A percentile compares a stretch with the other conserved stretches of the same genome.
phyloP scores from a whole-genome alignment of 169 alveolate genomes.

The Plasmodium knowlesi region DNA sequence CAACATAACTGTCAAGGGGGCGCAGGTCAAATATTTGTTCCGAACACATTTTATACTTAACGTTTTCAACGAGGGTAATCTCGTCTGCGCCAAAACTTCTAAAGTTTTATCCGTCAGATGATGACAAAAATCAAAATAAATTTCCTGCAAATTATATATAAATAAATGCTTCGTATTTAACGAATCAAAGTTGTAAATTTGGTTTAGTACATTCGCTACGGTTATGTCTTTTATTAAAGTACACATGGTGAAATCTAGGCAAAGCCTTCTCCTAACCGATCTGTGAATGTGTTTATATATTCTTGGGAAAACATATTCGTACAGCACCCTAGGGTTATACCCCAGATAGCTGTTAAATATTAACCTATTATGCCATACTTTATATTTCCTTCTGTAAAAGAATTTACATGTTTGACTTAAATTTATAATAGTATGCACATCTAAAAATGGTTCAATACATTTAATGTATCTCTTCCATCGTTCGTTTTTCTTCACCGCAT shows the following conservation, averaged over 20 bases:
- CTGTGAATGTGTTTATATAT: constrained; percentile 72
- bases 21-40: constrained; percentile 85
- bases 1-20: constrained; percentile 82
- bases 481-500: constrained; percentile 52
- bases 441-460: constrained; percentile 83
- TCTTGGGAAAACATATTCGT: constrained; percentile 78
- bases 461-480: constrained; percentile 78
- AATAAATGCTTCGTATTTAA: constrained; percentile 77
- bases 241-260: constrained; percentile 87
- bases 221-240: constrained; percentile 86
- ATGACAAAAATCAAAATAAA: constrained; percentile 88
- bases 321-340: constrained; percentile 77
- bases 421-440: constrained; percentile 80
- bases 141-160: constrained; percentile 82
- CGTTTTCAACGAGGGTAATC: constrained; percentile 86
- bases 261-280: constrained; percentile 76
- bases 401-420: constrained; percentile 83
- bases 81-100: constrained; percentile 87
- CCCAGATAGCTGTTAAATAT: constrained; percentile 84
- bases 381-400: constrained; percentile 78
- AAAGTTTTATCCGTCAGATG: constrained; percentile 88
- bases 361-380: constrained; percentile 75
- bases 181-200: constrained; percentile 75
- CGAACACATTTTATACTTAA: constrained; percentile 88
- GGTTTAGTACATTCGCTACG: constrained; percentile 84